Evolutionary conservation across 2,329 filamentous ascomycete genomes (phyloP).

Genomic region (Monosporascus sp.): DNA sequence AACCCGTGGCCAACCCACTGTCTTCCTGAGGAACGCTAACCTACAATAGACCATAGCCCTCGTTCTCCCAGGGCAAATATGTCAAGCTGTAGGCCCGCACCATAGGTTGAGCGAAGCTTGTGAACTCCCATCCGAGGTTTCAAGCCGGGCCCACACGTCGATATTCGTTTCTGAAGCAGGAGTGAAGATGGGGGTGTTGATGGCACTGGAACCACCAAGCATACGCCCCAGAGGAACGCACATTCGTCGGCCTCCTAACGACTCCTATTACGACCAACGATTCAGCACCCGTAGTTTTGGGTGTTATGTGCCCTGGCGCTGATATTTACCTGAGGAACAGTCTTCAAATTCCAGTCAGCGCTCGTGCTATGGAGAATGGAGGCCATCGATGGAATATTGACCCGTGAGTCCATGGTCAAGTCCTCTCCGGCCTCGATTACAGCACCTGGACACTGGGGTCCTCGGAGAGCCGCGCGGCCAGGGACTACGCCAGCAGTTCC

Average conservation of each 20-base stretch:
- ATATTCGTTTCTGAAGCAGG: slow-evolving; percentile 13
- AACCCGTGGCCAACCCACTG: not conserved
- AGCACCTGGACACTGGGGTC: not conserved
- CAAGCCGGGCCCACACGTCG: slow-evolving; percentile 20
- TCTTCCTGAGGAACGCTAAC: not conserved
- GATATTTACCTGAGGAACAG: slow-evolving; percentile 1
- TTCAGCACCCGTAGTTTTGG: not conserved
- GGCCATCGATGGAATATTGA: not conserved
- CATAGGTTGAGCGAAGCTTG: not conserved
- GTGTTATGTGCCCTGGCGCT: not conserved
- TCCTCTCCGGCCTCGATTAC: slow-evolving; percentile 5
- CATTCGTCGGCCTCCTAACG: not conserved
- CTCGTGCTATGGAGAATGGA: not conserved
- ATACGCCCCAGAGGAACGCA: slow-evolving; percentile 12
- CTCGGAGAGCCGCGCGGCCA: slow-evolving; percentile 2
- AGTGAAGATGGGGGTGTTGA: slow-evolving; percentile 20
- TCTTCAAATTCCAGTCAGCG: not conserved
- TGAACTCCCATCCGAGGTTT: slow-evolving; percentile 20
- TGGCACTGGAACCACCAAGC: slow-evolving; percentile 19
- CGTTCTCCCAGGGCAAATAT: too few species aligned
- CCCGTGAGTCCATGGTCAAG: not conserved
- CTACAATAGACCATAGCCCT: not conserved
- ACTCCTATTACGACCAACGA: not conserved
- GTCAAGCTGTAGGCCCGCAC: not conserved
- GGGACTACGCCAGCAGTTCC: slow-evolving; percentile 1